Percentiles rank a stretch among this genome's conserved stretches.
Evolutionary conservation across 1,139 yeast species (phyloP).

Genomic region (Yamadazyma aaseri): DNA sequence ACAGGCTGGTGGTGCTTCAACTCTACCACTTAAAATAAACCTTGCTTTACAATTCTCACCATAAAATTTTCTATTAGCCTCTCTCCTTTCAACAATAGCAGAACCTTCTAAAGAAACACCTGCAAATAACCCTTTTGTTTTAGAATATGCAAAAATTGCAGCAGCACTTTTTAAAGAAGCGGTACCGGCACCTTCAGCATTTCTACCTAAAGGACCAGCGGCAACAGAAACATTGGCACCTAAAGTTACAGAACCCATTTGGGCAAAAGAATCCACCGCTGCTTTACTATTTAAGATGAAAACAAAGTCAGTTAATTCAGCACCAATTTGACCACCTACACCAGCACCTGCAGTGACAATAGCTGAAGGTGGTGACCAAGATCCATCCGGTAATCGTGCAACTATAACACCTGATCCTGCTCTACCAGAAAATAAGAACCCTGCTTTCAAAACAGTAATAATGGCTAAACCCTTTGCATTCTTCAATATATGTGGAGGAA

Average conservation of each 20-base stretch:
- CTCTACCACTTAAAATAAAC: constrained; percentile 76
- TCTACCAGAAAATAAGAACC: constrained; percentile 92
- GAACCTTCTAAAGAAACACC: constrained; percentile 98
- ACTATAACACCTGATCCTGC: constrained; percentile 97
- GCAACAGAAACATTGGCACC: constrained; percentile 96
- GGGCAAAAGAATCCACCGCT: constrained; percentile 94
- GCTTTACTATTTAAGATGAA: constrained; percentile 82
- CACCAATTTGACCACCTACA: constrained; percentile 97
- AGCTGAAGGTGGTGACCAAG: constrained; percentile 99
- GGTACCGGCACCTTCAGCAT: constrained; percentile 96
- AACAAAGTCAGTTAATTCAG: constrained; percentile 94
- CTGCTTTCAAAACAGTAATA: constrained; percentile 91
- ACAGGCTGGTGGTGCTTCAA: constrained; percentile 91
- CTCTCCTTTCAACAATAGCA: constrained; percentile 91
- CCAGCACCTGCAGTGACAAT: constrained; percentile 97
- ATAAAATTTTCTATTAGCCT: constrained; percentile 92
- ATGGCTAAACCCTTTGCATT: constrained; percentile 93
- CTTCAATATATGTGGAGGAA: constrained; percentile 84
- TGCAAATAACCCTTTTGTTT: constrained; percentile 94
- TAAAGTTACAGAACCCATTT: constrained; percentile 87
- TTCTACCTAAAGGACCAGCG: constrained; percentile 98
- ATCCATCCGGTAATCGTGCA: constrained; percentile 89
- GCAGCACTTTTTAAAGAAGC: constrained; percentile 88
- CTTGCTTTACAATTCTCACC: constrained; percentile 87
- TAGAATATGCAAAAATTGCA: constrained; percentile 90